phyloP scores from a whole-genome alignment of 192 early-diverging fungal genomes.

The Cetraspora pellucida region DNA sequence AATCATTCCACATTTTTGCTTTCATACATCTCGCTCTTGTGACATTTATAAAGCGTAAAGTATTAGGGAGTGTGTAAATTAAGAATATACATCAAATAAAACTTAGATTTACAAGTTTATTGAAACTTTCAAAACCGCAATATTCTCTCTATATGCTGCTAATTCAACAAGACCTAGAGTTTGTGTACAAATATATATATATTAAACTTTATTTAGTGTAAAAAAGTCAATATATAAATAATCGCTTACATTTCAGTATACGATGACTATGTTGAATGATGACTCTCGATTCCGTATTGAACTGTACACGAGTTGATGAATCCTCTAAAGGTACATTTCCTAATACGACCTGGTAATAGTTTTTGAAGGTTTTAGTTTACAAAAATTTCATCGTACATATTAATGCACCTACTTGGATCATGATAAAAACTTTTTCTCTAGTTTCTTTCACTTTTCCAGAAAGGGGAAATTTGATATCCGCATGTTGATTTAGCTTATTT shows the following conservation, averaged over 20 bases:
- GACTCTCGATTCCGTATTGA: slow-evolving; percentile 26
- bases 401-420: slow-evolving; percentile 38
- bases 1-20: slow-evolving; percentile 57
- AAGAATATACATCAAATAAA: background rate
- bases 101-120: slow-evolving; percentile 39
- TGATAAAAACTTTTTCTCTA: slow-evolving; percentile 35
- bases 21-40: slow-evolving; percentile 34
- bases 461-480: slow-evolving; percentile 38
- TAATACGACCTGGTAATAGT: slow-evolving; percentile 35
- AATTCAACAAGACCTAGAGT: slow-evolving; percentile 42
- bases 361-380: background rate
- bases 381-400: background rate
- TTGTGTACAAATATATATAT: background rate
- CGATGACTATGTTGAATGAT: slow-evolving; percentile 38
- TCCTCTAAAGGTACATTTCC: slow-evolving; percentile 37
- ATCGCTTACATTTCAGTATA: slow-evolving; percentile 36
- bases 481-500: slow-evolving; percentile 40
- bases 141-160: slow-evolving; percentile 26
- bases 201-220: too few relatives aligned
- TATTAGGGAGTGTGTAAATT: background rate
- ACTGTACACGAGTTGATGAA: slow-evolving; percentile 26
- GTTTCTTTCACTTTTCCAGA: slow-evolving; percentile 33
- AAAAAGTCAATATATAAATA: too few relatives aligned
- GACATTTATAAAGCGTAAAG: background rate
- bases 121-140: slow-evolving; percentile 24